These are phyloP conservation scores for Flueggea neowawraea DNA, from an alignment of 441 rosid species.

Conservation along the genomic window DNA sequence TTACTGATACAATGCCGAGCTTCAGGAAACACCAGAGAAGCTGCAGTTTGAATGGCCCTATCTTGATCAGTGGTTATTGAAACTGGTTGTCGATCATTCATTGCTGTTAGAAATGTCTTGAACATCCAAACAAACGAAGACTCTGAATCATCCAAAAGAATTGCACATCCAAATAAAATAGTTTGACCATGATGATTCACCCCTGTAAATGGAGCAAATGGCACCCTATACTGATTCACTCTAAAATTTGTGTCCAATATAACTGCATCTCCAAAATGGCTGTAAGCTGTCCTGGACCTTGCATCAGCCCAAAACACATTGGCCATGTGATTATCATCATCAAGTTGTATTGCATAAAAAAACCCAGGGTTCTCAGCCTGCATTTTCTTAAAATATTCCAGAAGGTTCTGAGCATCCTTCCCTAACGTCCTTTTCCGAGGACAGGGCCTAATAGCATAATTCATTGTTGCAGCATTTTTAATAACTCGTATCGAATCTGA, in stretches of 20 bases:
- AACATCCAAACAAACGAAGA: constrained; percentile 63
- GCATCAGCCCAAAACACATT: constrained; percentile 83
- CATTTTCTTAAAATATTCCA: constrained; percentile 62
- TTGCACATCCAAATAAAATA: constrained; percentile 67
- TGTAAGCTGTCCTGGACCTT: constrained; percentile 58
- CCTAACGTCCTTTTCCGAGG: constrained; percentile 62
- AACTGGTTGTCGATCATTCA: constrained; percentile 49
- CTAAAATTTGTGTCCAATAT: constrained; percentile 61
- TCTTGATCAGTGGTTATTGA: constrained; percentile 70
- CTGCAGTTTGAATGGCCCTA: constrained; percentile 61
- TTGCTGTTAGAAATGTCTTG: constrained; percentile 59
- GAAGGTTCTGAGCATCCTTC: constrained; percentile 61
- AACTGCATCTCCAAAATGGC: constrained; percentile 64
- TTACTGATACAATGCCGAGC: constrained; percentile 68
- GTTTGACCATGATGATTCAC: constrained; percentile 67
- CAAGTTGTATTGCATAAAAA: constrained; percentile 69
- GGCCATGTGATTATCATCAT: constrained; percentile 54
- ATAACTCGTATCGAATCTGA: constrained; percentile 36
- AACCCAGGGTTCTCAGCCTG: constrained; percentile 70
- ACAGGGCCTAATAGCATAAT: constrained; percentile 41
- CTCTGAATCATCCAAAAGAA: constrained; percentile 65
- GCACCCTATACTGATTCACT: constrained; percentile 60
- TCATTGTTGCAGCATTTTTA: constrained; percentile 36
- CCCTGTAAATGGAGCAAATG: constrained; percentile 72
- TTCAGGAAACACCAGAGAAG: constrained; percentile 52